Evolutionary conservation across 768 basidiomycete genomes (phyloP).

Genomic region (Postia placenta): DNA sequence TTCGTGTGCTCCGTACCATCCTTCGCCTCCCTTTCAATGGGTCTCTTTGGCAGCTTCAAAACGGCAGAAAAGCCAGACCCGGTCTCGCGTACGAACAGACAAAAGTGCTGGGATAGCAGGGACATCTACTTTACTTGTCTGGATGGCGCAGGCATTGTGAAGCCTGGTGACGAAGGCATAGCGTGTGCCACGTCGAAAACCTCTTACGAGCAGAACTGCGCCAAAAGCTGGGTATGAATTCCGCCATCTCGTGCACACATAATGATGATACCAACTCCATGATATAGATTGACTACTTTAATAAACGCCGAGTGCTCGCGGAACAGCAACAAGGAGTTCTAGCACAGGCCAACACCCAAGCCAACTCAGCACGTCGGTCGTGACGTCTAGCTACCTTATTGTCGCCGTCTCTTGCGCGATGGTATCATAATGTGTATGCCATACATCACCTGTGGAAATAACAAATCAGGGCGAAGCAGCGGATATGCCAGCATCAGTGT

Average conservation of each 20-base stretch:
- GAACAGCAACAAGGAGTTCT: slow-evolving; percentile 74
- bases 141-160: slow-evolving; percentile 59
- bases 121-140: slow-evolving; percentile 86
- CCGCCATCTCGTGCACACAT: too few relatives aligned
- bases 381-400: too few relatives aligned
- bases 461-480: too few relatives aligned
- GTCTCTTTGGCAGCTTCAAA: slow-evolving; percentile 33
- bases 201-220: slow-evolving; percentile 68
- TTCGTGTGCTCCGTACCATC: too few relatives aligned
- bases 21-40: slow-evolving; percentile 19
- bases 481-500: too few relatives aligned
- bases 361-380: slow-evolving; percentile 26
- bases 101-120: slow-evolving; percentile 80
- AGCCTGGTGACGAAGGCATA: slow-evolving; percentile 65
- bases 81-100: slow-evolving; percentile 57
- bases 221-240: slow-evolving; percentile 80
- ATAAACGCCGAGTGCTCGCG: slow-evolving; percentile 79
- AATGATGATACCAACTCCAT: not conserved
- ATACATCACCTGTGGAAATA: too few relatives aligned
- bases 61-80: slow-evolving; percentile 32
- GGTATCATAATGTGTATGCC: too few relatives aligned
- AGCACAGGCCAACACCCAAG: slow-evolving; percentile 37
- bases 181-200: slow-evolving; percentile 53
- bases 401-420: too few relatives aligned
- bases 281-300: slow-evolving; percentile 86